Conservation (phyloP, 2,329 filamentous ascomycete species). For the Whalleya microplaca region DNA sequence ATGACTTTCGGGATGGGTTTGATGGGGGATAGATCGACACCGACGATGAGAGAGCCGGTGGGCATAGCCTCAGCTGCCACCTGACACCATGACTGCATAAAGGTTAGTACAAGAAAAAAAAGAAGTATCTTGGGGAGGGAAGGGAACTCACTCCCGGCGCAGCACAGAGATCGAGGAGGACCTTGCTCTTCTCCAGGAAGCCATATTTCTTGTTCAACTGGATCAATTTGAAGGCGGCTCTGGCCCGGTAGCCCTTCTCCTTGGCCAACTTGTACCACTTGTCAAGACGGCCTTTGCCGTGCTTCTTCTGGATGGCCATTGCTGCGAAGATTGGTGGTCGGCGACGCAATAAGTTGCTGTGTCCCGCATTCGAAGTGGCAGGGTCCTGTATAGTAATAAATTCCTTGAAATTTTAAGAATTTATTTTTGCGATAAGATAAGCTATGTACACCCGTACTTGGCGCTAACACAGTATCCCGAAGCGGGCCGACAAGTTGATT, state of each 20-base stretch:
- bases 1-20: conserved; percentile 94
- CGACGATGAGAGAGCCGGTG: conserved; percentile 83
- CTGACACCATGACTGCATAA: conserved; percentile 82
- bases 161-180: conserved; percentile 95
- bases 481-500: too few species aligned
- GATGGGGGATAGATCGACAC: conserved; percentile 92
- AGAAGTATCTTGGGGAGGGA: background rate
- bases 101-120: conserved; percentile 31
- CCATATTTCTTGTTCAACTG: conserved; percentile 99
- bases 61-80: conserved; percentile 97
- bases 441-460: too few species aligned
- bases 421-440: conserved; percentile 20
- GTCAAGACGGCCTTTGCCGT: conserved; percentile 96
- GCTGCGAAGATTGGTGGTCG: conserved; percentile 16
- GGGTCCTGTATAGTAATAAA: too few species aligned
- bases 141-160: conserved; percentile 67
- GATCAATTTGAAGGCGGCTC: conserved; percentile 97
- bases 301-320: conserved; percentile 99
- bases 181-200: conserved; percentile 95
- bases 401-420: conserved; percentile 23
- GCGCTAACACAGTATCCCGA: too few species aligned
- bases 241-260: conserved; percentile 94
- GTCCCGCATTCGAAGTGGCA: conserved; percentile 18
- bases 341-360: conserved; percentile 8
- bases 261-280: conserved; percentile 99